Base-by-base conservation (phyloP, 768 basidiomycete species). In the Leucosporidium scottii region DNA sequence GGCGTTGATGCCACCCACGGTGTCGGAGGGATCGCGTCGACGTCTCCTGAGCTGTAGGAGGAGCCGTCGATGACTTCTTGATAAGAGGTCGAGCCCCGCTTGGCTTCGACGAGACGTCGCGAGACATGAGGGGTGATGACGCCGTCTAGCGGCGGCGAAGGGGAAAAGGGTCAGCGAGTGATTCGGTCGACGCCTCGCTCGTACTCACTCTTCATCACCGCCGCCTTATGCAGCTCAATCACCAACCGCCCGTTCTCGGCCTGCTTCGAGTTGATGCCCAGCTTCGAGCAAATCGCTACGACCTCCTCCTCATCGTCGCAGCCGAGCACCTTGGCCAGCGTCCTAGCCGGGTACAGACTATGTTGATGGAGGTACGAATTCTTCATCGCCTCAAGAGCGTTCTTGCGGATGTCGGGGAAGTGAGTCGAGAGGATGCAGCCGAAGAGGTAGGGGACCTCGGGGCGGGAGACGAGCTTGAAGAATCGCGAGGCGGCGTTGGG, bases 391-490 rank as follows among this genome's bases (percentile, higher is more conserved):
- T 85, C 83, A 27, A 81, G 47, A 0, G 77, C 79, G 36, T 77
- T 77, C 50, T 72, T 73, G 27, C 82, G 66, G 4, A 83, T 73
- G 30, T 80, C 80, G 62, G 88, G 87, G 76, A 98, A 93, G 57
- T 91, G 81, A n/a, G 87, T 80, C 76, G 94, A 90, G 54, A 93
- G 81, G 57, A 97, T 84, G 75, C 92, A 96, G 0, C 89, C 91
- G 30, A 96, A 85, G 30, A 98, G 84, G 75, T 88, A 96, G 3
- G 91, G 87, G 83, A 91, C 89, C 20, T 85, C 78, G 2, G 81
- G 78, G 61, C 82, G 84, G 51, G 86, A 86, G 72, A 88, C 83
- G 53, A 86, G 83, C 65, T 85, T 87, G 86, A 73, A 93, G 86
- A 69, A 84, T 67, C 69, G 87, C 77, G 57, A 82, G 73, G 44